Evolutionary conservation across 768 basidiomycete genomes (phyloP), one percentile per base, ranked within the genome.

Genomic region (Nidularia pulvinata): DNA sequence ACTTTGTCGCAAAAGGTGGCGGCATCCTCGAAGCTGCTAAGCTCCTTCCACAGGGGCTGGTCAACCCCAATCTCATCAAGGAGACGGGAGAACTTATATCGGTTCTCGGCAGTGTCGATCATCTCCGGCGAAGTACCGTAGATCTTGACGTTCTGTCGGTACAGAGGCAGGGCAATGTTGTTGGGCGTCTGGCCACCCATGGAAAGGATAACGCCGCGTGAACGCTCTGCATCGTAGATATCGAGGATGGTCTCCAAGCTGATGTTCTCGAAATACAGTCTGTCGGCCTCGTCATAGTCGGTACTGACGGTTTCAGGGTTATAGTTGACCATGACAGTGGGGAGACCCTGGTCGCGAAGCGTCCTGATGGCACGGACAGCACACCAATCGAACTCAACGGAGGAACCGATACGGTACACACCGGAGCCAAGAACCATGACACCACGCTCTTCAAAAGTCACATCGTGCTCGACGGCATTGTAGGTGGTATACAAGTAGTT

Each of bases 321-420:
- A 74, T 98, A 98, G 76, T 99, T 98, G 76, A 98, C 91, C 96
- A 98, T 99, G 70, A 98, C 85, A 4, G 96, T 98, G 57, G 92
- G 93, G 48, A 94, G 74, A 14, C 95, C 95, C 63, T 91, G 88
- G n/a, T 96, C 91, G 58, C 95, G 93, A 32, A 99, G 79, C 0
- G 97, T 98, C 60, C 96, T 79, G 66, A 98, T 98, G 33, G 95
- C 94, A 48, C 95, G 89, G 50, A 99, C 96, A 13, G 96, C 97
- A 69, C 96, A 98, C 96, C 96, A 99, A 68, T 98, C 96, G 73
- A 99, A 98, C 74, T 99, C 96, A 70, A 99, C 96, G 4, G 95
- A 98, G 2, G 96, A 98, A 14, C 97, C 96, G 60, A 99, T 99
- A 50, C 97, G 89, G 72, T 99, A 99, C 2, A 98, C 96, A 54